phyloP scores from a whole-genome alignment of 106 monocot genomes.

The Acorus gramineus region DNA sequence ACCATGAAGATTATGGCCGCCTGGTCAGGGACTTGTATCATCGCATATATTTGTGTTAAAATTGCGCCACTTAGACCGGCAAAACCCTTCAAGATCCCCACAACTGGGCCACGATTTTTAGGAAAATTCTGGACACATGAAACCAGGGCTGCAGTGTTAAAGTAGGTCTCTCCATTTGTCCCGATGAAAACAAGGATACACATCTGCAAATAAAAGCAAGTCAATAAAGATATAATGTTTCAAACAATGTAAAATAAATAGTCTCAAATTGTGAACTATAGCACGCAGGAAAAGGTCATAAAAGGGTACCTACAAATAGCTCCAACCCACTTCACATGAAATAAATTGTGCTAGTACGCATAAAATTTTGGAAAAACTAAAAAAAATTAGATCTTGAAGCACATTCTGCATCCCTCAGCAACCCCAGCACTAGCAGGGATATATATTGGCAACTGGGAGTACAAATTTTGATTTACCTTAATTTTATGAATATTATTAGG shows the following conservation, averaged over 20 bases:
- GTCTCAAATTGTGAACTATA: not conserved
- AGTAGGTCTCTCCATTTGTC: constrained; percentile 82
- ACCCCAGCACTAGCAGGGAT: no score
- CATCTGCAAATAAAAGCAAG: constrained; percentile 35
- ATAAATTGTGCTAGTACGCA: no score
- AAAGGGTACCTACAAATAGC: no score
- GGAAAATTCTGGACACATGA: constrained; percentile 89
- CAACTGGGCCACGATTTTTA: constrained; percentile 70
- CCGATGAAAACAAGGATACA: constrained; percentile 77
- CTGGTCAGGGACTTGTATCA: constrained; percentile 49
- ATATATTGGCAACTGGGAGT: no score
- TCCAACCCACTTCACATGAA: no score
- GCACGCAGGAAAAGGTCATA: no score
- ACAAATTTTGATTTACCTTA: no score
- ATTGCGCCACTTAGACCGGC: constrained; percentile 88
- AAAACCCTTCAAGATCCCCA: constrained; percentile 90
- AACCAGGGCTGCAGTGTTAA: constrained; percentile 75
- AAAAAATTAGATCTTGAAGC: no score
- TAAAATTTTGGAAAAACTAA: no score
- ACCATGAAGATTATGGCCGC: constrained; percentile 71
- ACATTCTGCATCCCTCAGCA: no score
- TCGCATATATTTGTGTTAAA: constrained; percentile 61
- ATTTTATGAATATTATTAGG: no score
- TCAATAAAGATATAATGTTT: not conserved
- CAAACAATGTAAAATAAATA: not conserved